Percentiles rank a stretch among this genome's conserved stretches.
Evolutionary conservation across 441 rosid genomes (phyloP).

Genomic region (Capsella rubella): DNA sequence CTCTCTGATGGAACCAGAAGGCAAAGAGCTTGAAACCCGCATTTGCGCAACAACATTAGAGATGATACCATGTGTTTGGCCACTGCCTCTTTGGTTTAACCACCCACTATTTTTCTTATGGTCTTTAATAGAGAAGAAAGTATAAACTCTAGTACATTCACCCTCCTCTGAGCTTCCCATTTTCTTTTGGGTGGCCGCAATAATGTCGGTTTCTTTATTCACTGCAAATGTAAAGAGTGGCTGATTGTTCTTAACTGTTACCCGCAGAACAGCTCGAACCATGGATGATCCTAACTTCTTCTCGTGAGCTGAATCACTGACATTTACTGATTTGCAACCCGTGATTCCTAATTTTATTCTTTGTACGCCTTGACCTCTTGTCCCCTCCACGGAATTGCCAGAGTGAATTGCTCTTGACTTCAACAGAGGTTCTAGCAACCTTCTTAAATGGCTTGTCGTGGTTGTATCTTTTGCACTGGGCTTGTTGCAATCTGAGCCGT

Average conservation of each 20-base stretch:
- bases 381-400: slow-evolving; percentile 46
- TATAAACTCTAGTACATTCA: slow-evolving; percentile 66
- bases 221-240: slow-evolving; percentile 86
- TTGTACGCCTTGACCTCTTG: slow-evolving; percentile 51
- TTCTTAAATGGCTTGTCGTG: slow-evolving; percentile 85
- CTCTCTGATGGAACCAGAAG: slow-evolving; percentile 64
- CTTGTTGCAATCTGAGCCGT: slow-evolving; percentile 45
- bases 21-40: slow-evolving; percentile 63
- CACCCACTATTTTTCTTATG: slow-evolving; percentile 73
- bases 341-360: slow-evolving; percentile 51
- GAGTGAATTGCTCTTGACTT: slow-evolving; percentile 60
- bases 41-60: slow-evolving; percentile 79
- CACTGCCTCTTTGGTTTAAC: slow-evolving; percentile 75
- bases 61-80: slow-evolving; percentile 62
- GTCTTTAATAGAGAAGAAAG: slow-evolving; percentile 75
- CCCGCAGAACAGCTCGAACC: slow-evolving; percentile 75
- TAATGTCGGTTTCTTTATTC: slow-evolving; percentile 65
- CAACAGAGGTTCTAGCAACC: slow-evolving; percentile 76
- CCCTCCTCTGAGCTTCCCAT: slow-evolving; percentile 60
- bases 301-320: slow-evolving; percentile 52
- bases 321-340: slow-evolving; percentile 47
- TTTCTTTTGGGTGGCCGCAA: slow-evolving; percentile 87
- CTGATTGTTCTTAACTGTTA: slow-evolving; percentile 75
- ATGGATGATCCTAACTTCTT: slow-evolving; percentile 52
- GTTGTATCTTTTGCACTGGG: slow-evolving; percentile 55